Conservation (phyloP, 1,284 basidiomycete species). For the Testicularia cyperi region DNA sequence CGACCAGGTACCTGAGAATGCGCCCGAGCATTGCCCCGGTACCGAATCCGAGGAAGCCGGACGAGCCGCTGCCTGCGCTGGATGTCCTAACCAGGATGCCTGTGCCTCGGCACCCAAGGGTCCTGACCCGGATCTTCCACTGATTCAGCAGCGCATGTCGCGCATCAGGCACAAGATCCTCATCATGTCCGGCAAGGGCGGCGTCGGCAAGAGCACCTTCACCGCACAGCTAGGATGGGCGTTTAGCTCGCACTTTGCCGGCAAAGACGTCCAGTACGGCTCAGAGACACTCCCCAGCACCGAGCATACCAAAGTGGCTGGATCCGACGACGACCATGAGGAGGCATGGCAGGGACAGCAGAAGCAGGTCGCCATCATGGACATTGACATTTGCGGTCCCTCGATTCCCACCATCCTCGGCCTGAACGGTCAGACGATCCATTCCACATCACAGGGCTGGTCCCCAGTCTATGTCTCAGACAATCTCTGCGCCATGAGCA, state of each 20-base stretch:
- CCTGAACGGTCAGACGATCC: slow-evolving; percentile 79
- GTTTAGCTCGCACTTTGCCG: slow-evolving; percentile 64
- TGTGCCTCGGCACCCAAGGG: slow-evolving; percentile 79
- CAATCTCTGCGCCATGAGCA: slow-evolving; percentile 95
- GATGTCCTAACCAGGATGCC: slow-evolving; percentile 90
- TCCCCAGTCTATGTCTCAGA: slow-evolving; percentile 96
- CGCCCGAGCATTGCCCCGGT: slow-evolving; percentile 64
- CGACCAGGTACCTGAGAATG: slow-evolving; percentile 55
- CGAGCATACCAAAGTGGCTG: slow-evolving; percentile 73
- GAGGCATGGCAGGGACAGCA: slow-evolving; percentile 3
- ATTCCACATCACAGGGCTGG: slow-evolving; percentile 92
- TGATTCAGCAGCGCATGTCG: slow-evolving; percentile 80
- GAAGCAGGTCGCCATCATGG: slow-evolving; percentile 90
- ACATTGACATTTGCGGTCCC: slow-evolving; percentile 97
- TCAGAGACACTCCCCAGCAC: slow-evolving; percentile 29
- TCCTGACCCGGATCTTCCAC: slow-evolving; percentile 86
- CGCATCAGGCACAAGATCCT: slow-evolving; percentile 86
- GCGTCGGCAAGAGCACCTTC: slow-evolving; percentile 97
- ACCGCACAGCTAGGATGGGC: slow-evolving; percentile 96
- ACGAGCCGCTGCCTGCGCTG: slow-evolving; percentile 85
- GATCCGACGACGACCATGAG: slow-evolving; percentile 1
- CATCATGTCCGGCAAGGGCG: slow-evolving; percentile 93
- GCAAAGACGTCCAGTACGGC: too few species aligned
- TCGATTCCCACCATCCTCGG: slow-evolving; percentile 97
- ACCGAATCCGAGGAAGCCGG: slow-evolving; percentile 90